A percentile compares a stretch with the other conserved stretches of the same genome.
Conservation (phyloP, 805 yeast genomes). For the Candida manassasensis region DNA sequence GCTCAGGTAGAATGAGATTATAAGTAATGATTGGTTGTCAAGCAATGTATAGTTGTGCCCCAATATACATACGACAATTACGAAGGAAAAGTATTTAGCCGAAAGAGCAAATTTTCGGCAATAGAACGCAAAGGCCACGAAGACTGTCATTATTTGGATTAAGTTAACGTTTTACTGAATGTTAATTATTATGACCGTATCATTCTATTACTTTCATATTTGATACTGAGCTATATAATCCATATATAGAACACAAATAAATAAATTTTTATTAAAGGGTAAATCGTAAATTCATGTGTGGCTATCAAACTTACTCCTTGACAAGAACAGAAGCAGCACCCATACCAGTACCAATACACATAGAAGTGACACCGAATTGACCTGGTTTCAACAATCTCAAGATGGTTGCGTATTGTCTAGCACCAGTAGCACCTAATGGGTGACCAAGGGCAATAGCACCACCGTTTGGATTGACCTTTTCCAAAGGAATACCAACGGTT, state of each 20-base stretch:
- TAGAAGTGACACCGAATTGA: slow-evolving; percentile 84
- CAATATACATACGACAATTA: no score
- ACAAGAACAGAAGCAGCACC: slow-evolving; percentile 91
- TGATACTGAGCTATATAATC: not conserved
- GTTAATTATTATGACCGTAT: no score
- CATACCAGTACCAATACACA: slow-evolving; percentile 99
- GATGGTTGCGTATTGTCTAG: slow-evolving; percentile 88
- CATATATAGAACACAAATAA: not conserved
- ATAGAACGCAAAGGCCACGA: no score
- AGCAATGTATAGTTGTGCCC: no score
- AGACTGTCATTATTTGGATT: no score
- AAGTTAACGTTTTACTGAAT: no score
- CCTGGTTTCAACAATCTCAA: slow-evolving; percentile 75
- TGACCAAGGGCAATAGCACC: slow-evolving; percentile 97
- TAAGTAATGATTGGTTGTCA: no score
- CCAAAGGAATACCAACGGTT: slow-evolving; percentile 58
- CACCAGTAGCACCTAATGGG: slow-evolving; percentile 66
- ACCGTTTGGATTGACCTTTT: slow-evolving; percentile 76
- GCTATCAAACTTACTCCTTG: slow-evolving; percentile 50
- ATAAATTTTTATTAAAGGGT: slow-evolving; percentile 1
- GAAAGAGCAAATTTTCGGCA: no score
- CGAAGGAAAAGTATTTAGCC: no score
- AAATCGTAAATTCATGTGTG: not conserved
- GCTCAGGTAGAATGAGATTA: no score
- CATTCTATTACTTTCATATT: not conserved